Evolutionary conservation across 2,329 filamentous ascomycete species (phyloP).

Genomic region (Ophidiomyces ophidiicola): DNA sequence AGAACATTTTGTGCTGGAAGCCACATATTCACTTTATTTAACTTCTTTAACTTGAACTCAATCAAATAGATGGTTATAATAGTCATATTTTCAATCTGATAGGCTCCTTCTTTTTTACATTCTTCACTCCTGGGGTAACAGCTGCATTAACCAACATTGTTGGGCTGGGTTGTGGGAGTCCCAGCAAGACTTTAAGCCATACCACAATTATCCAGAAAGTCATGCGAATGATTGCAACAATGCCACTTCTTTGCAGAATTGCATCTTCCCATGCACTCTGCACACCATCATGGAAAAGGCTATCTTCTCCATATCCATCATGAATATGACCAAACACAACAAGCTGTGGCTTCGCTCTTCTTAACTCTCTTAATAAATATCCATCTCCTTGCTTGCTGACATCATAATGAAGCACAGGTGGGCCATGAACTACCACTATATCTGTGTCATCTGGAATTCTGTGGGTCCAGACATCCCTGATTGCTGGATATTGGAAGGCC

Average conservation of each 20-base stretch:
- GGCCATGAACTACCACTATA: conserved; percentile 19
- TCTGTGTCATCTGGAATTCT: conserved; percentile 17
- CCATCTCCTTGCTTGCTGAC: conserved; percentile 16
- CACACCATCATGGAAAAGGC: conserved; percentile 1
- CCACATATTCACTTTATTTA: conserved; percentile 5
- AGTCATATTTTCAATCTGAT: conserved; percentile 5
- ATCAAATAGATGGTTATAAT: neutral
- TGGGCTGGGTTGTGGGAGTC: neutral
- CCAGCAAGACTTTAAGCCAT: neutral
- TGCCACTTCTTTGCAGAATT: neutral
- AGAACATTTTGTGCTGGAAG: conserved; percentile 1
- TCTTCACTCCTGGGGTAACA: neutral
- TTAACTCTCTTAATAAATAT: conserved; percentile 17
- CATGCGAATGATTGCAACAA: neutral
- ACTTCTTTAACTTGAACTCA: neutral
- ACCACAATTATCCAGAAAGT: neutral
- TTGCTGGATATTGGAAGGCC: conserved; percentile 18
- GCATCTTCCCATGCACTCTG: conserved; percentile 2
- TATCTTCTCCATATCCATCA: conserved; percentile 4
- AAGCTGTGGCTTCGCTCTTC: conserved; percentile 17
- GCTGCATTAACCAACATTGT: conserved; percentile 9
- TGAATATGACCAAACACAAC: conserved; percentile 19
- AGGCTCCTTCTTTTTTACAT: conserved; percentile 4
- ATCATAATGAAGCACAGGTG: conserved; percentile 18
- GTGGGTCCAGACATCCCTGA: conserved; percentile 17